Conservation (phyloP, 129 eudicot genomes). For the Centrapalus pauciflorus region DNA sequence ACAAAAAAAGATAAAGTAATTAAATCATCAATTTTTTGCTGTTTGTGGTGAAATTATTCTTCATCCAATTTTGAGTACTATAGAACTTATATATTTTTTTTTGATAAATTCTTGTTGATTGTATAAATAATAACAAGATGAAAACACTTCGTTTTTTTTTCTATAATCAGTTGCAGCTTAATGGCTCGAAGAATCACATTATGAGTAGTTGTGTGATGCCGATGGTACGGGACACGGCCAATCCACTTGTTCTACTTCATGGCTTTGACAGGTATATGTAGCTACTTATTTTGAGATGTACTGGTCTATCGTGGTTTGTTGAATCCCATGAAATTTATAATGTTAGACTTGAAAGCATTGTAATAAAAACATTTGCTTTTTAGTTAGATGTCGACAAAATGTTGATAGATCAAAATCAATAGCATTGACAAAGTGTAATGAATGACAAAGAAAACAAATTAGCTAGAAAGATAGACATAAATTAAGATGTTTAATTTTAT, state of each 20-base stretch:
- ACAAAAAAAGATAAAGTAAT: not conserved
- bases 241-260: slow-evolving; percentile 85
- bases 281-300: slow-evolving; percentile 16
- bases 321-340: not conserved
- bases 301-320: not conserved
- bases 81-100: not conserved
- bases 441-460: not conserved
- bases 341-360: not conserved
- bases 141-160: not conserved
- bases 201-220: slow-evolving; percentile 95
- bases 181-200: slow-evolving; percentile 38
- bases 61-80: not conserved
- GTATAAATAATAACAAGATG: not conserved
- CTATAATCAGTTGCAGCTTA: slow-evolving; percentile 36
- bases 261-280: slow-evolving; percentile 84
- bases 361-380: not conserved
- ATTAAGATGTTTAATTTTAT: not conserved
- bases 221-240: slow-evolving; percentile 23
- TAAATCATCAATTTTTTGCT: not conserved
- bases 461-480: not conserved
- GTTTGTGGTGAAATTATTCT: not conserved
- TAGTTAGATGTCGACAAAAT: not conserved
- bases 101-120: not conserved
- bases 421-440: not conserved
- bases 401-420: not conserved